A percentile compares a stretch with the other conserved stretches of the same genome.
phyloP scores from a whole-genome alignment of 1,284 basidiomycete genomes.

The Ceratobasidium sp. region DNA sequence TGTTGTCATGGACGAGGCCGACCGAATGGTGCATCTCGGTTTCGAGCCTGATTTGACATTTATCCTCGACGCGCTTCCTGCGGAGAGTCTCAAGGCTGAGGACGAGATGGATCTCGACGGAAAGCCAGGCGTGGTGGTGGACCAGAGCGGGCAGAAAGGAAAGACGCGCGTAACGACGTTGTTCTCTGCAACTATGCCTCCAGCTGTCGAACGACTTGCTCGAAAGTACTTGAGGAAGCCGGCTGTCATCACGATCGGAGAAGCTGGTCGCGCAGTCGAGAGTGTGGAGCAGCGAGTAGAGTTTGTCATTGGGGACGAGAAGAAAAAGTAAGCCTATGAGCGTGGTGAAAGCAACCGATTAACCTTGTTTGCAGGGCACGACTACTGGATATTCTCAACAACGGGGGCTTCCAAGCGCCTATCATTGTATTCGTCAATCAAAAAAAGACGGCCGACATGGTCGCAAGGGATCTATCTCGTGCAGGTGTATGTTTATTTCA shows the following conservation, averaged over 20 bases:
- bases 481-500: conserved; percentile 65
- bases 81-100: conserved; percentile 85
- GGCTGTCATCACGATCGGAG: conserved; percentile 96
- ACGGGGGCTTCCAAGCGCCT: conserved; percentile 79
- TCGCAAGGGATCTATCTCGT: conserved; percentile 88
- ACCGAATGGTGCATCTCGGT: conserved; percentile 97
- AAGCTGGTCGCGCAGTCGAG: conserved; percentile 96
- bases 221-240: conserved; percentile 92
- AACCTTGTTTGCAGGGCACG: conserved; percentile 61
- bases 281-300: conserved; percentile 97
- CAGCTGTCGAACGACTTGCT: conserved; percentile 92
- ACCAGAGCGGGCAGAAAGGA: conserved; percentile 63
- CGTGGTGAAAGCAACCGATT: not conserved
- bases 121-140: conserved; percentile 53
- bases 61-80: conserved; percentile 92
- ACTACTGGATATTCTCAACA: conserved; percentile 90
- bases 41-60: conserved; percentile 95
- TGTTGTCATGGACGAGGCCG: conserved; percentile 99
- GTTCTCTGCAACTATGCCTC: conserved; percentile 98
- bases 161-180: conserved; percentile 87
- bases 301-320: conserved; percentile 90
- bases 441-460: conserved; percentile 97
- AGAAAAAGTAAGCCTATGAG: conserved; percentile 76
- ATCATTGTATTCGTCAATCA: conserved; percentile 99
- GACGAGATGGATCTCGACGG: conserved; percentile 57